phyloP scores from a whole-genome alignment of 1,284 basidiomycete genomes.

The Moesziomyces antarcticus region DNA sequence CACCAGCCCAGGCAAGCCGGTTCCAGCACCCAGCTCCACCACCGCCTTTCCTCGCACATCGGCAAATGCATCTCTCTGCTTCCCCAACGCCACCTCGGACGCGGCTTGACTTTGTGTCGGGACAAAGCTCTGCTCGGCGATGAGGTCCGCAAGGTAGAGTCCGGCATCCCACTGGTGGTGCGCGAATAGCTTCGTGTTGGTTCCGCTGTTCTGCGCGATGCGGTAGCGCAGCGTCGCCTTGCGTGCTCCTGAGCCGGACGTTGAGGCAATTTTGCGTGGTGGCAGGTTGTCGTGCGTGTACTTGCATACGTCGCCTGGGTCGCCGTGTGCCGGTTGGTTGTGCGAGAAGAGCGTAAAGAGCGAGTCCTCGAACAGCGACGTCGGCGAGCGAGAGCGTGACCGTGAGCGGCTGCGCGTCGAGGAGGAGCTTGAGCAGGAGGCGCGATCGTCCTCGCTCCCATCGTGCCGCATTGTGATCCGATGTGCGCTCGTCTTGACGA shows the following conservation, averaged over 20 bases:
- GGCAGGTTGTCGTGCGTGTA: constrained; percentile 50
- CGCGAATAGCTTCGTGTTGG: constrained; percentile 60
- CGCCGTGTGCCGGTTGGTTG: constrained; percentile 58
- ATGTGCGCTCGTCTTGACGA: no score
- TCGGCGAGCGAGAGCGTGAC: constrained; percentile 27
- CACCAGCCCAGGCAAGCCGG: constrained; percentile 55
- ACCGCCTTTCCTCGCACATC: constrained; percentile 46
- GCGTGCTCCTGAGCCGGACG: not conserved
- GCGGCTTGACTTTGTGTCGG: not conserved
- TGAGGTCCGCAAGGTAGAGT: constrained; percentile 52
- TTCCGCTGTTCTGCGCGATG: constrained; percentile 47
- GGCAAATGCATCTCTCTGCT: constrained; percentile 14
- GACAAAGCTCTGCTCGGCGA: constrained; percentile 28
- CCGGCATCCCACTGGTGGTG: constrained; percentile 66
- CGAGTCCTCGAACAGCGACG: constrained; percentile 57
- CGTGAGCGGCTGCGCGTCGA: not conserved
- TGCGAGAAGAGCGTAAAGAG: constrained; percentile 59
- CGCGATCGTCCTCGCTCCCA: constrained; percentile 5
- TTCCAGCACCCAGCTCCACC: constrained; percentile 61
- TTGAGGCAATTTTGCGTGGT: constrained; percentile 8
- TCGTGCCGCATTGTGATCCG: constrained; percentile 1
- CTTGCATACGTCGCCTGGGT: constrained; percentile 50
- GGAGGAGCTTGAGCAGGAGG: constrained; percentile 8
- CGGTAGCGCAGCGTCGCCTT: constrained; percentile 37
- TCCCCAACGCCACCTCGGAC: not conserved